Conservation (phyloP, 441 rosid genomes). For the Metrosideros polymorpha region DNA sequence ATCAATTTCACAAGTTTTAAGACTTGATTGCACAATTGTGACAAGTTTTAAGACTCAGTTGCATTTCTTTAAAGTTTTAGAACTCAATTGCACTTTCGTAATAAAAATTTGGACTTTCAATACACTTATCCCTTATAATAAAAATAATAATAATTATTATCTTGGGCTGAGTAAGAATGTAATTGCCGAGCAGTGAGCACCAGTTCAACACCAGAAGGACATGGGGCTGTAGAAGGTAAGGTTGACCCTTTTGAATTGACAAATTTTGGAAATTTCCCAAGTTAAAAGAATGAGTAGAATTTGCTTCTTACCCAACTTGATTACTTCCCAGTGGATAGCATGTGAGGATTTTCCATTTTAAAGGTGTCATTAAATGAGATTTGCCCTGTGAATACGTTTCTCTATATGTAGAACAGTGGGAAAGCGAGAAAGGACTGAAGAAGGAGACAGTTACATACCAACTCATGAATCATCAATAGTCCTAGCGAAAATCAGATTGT, state of each 20-base stretch:
- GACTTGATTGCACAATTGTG: too few relatives aligned
- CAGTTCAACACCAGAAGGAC: not conserved
- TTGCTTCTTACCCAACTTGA: not conserved
- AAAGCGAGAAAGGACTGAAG: not conserved
- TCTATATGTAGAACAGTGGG: not conserved
- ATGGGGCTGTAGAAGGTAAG: not conserved
- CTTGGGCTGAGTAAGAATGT: not conserved
- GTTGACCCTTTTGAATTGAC: not conserved
- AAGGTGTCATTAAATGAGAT: not conserved
- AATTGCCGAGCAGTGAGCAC: not conserved
- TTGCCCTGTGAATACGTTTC: not conserved
- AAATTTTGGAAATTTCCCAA: not conserved
- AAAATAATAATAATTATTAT: too few relatives aligned
- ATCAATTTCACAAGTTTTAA: too few relatives aligned
- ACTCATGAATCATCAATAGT: not conserved
- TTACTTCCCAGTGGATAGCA: not conserved
- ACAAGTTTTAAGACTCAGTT: too few relatives aligned
- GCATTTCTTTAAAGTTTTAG: too few relatives aligned
- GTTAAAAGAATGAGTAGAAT: not conserved
- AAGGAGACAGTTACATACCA: not conserved
- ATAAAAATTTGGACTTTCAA: too few relatives aligned
- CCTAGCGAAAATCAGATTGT: not conserved
- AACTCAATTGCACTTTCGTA: too few relatives aligned
- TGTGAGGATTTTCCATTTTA: not conserved
- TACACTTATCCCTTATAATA: too few relatives aligned